Evolutionary conservation across 805 yeast genomes (phyloP), one percentile per base, ranked within the genome.

Genomic region (Saccharomycopsis oosterbeekiorum): DNA sequence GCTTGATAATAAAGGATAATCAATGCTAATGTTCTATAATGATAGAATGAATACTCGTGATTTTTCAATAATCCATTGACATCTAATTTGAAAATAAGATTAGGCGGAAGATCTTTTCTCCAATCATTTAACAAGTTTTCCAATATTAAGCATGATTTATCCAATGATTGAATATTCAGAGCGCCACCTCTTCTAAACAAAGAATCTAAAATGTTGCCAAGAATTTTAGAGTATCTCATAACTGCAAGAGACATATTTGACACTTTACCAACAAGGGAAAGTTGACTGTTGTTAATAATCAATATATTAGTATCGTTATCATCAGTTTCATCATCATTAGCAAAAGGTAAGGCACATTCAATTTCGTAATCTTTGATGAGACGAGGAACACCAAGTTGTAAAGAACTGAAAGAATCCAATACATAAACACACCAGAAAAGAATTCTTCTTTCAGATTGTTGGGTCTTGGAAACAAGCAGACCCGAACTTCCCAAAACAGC

Each of bases 391-490:
- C 97, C 97, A 56, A 90, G 73, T 62, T 84, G 84, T 63, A 88
- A 78, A 2, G 93, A 83, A 29, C 89, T 77, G 68, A 88, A 88
- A 2, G 84, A 79, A 70, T 91, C 97, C 65, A 91, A 76, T 36
- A 84, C 78, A 71, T 88, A 90, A 54, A 85, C 81, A 65, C 89
- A 84, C 97, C 97, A 91, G 67, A 91, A 91, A 47, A 89, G 72
- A 41, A 88, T 80, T 70, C 96, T 81, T 65, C 97, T 78, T 69
- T 88, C 89, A 64, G 92, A 91, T 71, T 87, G 94, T 74, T 86
- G 92, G 63, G 83, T 78, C 65, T 79, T 81, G 26, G 84, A 80
- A 55, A 87, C 81, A 40, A 81, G 80, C 1, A 86, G 78, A 0
- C 93, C 93, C 62, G 77, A 78, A n/a, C 79, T 78, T 2, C 84